Evolutionary conservation across 1,284 basidiomycete species (phyloP).

Genomic region (Phellinidium pouzarii): DNA sequence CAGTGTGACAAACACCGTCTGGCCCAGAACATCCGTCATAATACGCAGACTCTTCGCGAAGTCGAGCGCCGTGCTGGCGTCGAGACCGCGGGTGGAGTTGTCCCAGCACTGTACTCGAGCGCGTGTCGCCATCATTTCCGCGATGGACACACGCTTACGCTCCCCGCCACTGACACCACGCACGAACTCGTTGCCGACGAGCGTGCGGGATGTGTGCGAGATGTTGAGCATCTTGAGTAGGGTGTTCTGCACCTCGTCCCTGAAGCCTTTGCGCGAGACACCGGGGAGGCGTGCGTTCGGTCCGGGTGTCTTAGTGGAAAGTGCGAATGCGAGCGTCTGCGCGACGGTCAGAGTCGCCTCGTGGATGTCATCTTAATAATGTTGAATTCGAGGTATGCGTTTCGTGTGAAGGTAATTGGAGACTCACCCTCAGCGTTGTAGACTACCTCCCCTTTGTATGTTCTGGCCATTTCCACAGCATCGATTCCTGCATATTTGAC

Average conservation of each 20-base stretch:
- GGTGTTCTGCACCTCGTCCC: conserved; percentile 49
- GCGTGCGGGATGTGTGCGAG: conserved; percentile 65
- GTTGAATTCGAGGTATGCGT: background rate
- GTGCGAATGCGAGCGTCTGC: conserved; percentile 62
- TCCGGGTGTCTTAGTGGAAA: conserved; percentile 63
- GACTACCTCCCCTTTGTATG: conserved; percentile 77
- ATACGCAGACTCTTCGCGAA: conserved; percentile 68
- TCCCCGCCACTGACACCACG: conserved; percentile 86
- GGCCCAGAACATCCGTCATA: conserved; percentile 71
- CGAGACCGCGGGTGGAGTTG: conserved; percentile 80
- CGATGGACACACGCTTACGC: conserved; percentile 81
- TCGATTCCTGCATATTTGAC: conserved; percentile 71
- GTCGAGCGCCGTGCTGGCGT: conserved; percentile 81
- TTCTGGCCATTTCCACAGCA: conserved; percentile 55
- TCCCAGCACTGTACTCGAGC: conserved; percentile 79
- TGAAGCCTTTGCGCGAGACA: conserved; percentile 53
- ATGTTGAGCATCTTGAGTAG: conserved; percentile 79
- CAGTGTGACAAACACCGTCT: conserved; percentile 74
- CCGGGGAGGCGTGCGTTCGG: conserved; percentile 65
- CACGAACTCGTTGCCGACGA: conserved; percentile 80
- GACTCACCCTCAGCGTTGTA: conserved; percentile 71
- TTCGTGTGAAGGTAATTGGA: conserved; percentile 9
- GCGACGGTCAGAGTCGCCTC: conserved; percentile 72
- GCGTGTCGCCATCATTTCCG: conserved; percentile 78
- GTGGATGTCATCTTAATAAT: conserved; percentile 58